A percentile compares a stretch with the other conserved stretches of the same genome.
Evolutionary conservation across 228 moss, liverwort and hornwort genomes (phyloP).

Genomic region (Sphagnum fallax): DNA sequence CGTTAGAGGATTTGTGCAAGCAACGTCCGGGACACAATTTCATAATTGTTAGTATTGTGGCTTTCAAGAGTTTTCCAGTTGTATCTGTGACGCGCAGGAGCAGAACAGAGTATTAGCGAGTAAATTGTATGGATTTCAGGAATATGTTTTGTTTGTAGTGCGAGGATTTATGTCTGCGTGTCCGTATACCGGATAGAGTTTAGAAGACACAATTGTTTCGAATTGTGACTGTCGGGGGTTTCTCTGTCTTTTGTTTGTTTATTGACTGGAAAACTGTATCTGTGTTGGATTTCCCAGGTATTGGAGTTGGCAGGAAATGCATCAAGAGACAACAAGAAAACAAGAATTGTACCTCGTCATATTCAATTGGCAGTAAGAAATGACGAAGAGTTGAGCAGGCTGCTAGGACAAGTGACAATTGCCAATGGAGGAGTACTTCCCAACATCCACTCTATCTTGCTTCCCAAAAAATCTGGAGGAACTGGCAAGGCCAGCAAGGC

Average conservation of each 20-base stretch:
- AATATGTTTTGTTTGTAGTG: no score
- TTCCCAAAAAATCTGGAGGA: slow-evolving; percentile 1
- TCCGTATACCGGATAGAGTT: no score
- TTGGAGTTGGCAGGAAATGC: slow-evolving; percentile 6
- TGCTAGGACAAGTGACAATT: not conserved
- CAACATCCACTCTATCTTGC: slow-evolving; percentile 6
- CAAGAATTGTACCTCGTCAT: slow-evolving; percentile 8
- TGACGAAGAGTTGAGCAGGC: slow-evolving; percentile 6
- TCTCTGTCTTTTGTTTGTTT: not conserved
- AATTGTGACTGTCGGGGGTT: no score
- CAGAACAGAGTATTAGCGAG: no score
- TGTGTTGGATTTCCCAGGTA: not conserved
- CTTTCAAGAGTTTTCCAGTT: no score
- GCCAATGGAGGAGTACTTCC: slow-evolving; percentile 7
- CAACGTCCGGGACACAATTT: no score
- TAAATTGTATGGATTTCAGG: no score
- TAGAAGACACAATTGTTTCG: no score
- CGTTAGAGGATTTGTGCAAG: no score
- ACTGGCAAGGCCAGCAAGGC: not conserved
- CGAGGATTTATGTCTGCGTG: no score
- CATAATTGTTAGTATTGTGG: no score
- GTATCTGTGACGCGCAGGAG: no score
- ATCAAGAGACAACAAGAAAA: slow-evolving; percentile 5
- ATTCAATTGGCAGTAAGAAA: slow-evolving; percentile 1
- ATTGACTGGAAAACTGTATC: not conserved